These are phyloP conservation scores for Viola pubescens DNA, from an alignment of 441 rosid species.

Conservation along the genomic window DNA sequence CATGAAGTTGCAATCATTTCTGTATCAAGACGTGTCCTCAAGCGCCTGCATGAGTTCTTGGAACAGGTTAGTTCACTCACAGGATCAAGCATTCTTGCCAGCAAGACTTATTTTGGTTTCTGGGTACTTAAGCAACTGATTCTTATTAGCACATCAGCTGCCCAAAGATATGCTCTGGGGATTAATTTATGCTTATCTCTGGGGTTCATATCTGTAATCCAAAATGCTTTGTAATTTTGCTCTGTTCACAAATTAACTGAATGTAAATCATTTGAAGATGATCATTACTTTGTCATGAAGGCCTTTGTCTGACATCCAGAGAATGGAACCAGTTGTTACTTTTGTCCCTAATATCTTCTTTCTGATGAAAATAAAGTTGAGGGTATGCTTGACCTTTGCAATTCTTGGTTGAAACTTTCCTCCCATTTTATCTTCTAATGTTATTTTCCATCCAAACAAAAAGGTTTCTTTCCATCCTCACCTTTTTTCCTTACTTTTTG, in stretches of 20 bases:
- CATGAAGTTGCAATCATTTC: constrained; percentile 77
- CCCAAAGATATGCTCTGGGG: background rate
- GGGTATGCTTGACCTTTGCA: too few relatives aligned
- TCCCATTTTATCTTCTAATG: too few relatives aligned
- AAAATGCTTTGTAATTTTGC: background rate
- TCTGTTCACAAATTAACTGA: background rate
- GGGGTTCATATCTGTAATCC: background rate
- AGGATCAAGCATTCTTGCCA: constrained; percentile 3
- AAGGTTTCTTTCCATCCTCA: too few relatives aligned
- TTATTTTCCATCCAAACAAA: too few relatives aligned
- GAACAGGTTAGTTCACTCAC: constrained; percentile 53
- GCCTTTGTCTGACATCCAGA: too few relatives aligned
- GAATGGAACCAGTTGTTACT: too few relatives aligned
- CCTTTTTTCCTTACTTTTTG: too few relatives aligned
- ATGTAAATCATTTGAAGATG: background rate
- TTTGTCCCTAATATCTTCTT: too few relatives aligned
- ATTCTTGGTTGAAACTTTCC: too few relatives aligned
- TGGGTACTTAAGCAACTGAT: background rate
- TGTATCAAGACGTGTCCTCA: constrained; percentile 72
- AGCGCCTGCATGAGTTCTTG: constrained; percentile 70
- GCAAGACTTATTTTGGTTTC: background rate
- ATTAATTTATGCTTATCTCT: background rate
- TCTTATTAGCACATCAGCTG: background rate
- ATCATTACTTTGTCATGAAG: too few relatives aligned
- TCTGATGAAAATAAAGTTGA: too few relatives aligned